These are phyloP conservation scores for Aspergillus campestris DNA, from an alignment of 495 filamentous ascomycete genomes.

Conservation along the genomic window DNA sequence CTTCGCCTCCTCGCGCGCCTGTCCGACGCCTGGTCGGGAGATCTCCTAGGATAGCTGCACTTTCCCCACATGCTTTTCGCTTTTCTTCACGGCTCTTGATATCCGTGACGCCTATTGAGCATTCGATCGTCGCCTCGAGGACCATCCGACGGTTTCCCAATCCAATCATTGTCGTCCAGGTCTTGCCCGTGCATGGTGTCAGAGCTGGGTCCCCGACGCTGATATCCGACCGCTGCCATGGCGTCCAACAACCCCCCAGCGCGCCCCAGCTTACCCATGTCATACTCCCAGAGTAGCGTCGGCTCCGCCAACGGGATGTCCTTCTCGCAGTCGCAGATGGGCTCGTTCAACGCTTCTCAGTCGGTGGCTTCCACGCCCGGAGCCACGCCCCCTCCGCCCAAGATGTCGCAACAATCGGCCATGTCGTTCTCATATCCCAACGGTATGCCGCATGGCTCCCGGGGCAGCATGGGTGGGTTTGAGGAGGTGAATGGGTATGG, in stretches of 20 bases:
- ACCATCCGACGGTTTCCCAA: slow-evolving; percentile 3
- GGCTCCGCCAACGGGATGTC: slow-evolving; percentile 33
- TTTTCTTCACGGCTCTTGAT: slow-evolving; percentile 11
- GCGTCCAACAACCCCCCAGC: slow-evolving; percentile 34
- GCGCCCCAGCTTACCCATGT: slow-evolving; percentile 34
- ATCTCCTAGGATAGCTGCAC: slow-evolving; percentile 16
- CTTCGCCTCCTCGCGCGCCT: slow-evolving; percentile 26
- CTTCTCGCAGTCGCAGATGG: slow-evolving; percentile 38
- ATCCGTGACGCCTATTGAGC: slow-evolving; percentile 7
- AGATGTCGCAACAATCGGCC: slow-evolving; percentile 33
- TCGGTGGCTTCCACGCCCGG: slow-evolving; percentile 47
- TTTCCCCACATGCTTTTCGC: slow-evolving; percentile 17
- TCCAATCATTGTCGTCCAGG: slow-evolving; percentile 8
- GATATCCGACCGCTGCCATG: slow-evolving; percentile 20
- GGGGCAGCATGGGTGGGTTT: slow-evolving; percentile 35
- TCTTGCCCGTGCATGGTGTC: slow-evolving; percentile 5
- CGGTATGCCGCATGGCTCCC: slow-evolving; percentile 19
- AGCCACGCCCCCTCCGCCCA: slow-evolving; percentile 40
- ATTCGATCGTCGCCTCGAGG: not conserved
- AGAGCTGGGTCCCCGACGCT: slow-evolving; percentile 4
- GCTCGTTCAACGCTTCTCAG: slow-evolving; percentile 44
- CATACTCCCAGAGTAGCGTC: slow-evolving; percentile 37
- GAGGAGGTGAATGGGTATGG: slow-evolving; percentile 43
- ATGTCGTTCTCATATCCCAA: slow-evolving; percentile 39
- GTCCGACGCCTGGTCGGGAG: slow-evolving; percentile 17